These are phyloP conservation scores for Phytophthora uliginosa DNA, from an alignment of 352 stramenopile genomes.

Conservation along the genomic window DNA sequence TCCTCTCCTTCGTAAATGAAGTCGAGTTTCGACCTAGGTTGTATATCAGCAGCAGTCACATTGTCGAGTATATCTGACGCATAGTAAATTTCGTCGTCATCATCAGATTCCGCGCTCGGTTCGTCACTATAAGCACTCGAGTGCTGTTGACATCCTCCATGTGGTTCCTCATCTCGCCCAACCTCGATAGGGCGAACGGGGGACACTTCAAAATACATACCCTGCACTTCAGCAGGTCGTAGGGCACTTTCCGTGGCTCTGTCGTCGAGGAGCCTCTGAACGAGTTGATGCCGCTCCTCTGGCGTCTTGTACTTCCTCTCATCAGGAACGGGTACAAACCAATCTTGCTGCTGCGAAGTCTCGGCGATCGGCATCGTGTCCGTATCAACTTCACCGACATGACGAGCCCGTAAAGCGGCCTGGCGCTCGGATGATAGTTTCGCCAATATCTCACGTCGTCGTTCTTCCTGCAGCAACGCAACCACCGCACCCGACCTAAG, in stretches of 20 bases:
- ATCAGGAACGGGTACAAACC: background rate
- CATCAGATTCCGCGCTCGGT: slow-evolving; percentile 23
- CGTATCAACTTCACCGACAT: slow-evolving; percentile 3
- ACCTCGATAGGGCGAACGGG: background rate
- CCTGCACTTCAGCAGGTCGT: background rate
- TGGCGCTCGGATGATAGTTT: slow-evolving; percentile 74
- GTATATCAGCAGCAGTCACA: slow-evolving; percentile 21
- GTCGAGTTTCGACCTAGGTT: slow-evolving; percentile 36
- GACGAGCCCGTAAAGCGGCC: slow-evolving; percentile 33
- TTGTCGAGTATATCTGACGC: slow-evolving; percentile 55
- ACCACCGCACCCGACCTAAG: background rate
- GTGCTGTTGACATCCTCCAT: slow-evolving; percentile 4
- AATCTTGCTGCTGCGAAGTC: background rate
- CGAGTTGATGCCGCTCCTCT: slow-evolving; percentile 33
- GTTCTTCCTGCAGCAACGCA: slow-evolving; percentile 52
- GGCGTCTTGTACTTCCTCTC: slow-evolving; percentile 17
- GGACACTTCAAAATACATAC: background rate
- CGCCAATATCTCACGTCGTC: slow-evolving; percentile 68
- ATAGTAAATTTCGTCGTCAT: slow-evolving; percentile 58
- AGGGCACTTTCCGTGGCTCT: background rate
- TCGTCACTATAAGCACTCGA: background rate
- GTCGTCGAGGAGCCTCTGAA: slow-evolving; percentile 37
- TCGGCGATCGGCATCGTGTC: background rate
- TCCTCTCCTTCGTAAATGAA: slow-evolving; percentile 31
- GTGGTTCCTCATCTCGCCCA: slow-evolving; percentile 3